phyloP scores from a whole-genome alignment of 2,329 filamentous ascomycete species.

The Penicillium polonicum region DNA sequence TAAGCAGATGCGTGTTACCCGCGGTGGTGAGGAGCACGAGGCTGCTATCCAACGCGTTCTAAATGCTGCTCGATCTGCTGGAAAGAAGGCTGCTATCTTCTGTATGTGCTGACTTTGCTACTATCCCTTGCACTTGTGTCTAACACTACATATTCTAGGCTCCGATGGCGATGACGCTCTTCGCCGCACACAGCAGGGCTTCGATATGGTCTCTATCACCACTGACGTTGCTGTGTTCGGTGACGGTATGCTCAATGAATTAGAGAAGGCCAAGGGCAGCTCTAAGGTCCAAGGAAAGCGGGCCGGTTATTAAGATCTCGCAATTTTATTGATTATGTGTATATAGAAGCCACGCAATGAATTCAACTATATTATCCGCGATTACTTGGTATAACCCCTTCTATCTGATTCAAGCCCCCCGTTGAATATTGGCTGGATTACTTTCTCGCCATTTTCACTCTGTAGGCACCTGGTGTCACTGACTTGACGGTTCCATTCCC shows the following conservation, averaged over 20 bases:
- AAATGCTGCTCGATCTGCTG: slow-evolving; percentile 34
- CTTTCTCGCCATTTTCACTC: slow-evolving; percentile 17
- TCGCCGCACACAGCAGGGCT: slow-evolving; percentile 37
- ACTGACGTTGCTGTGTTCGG: slow-evolving; percentile 39
- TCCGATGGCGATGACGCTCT: slow-evolving; percentile 38
- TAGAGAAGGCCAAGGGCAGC: slow-evolving; percentile 33
- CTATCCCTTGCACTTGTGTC: background rate
- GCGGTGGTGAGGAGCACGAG: slow-evolving; percentile 41
- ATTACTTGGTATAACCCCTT: background rate
- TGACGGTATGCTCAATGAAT: slow-evolving; percentile 34
- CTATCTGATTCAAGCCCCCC: background rate
- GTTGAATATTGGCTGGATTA: background rate
- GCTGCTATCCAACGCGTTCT: slow-evolving; percentile 40
- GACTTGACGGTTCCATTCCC: slow-evolving; percentile 20
- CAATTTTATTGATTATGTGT: background rate
- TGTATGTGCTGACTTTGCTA: slow-evolving; percentile 22
- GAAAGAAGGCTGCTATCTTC: slow-evolving; percentile 45
- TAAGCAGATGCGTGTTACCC: slow-evolving; percentile 40
- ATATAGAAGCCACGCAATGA: background rate
- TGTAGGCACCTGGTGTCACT: slow-evolving; percentile 20
- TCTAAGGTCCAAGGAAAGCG: slow-evolving; percentile 6
- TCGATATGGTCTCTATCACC: slow-evolving; percentile 43
- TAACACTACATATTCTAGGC: slow-evolving; percentile 18
- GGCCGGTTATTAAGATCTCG: slow-evolving; percentile 15
- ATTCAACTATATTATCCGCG: background rate